Percentiles rank a stretch among this genome's conserved stretches.
phyloP scores from a whole-genome alignment of 208 protist species.

The Crithidia fasciculata region DNA sequence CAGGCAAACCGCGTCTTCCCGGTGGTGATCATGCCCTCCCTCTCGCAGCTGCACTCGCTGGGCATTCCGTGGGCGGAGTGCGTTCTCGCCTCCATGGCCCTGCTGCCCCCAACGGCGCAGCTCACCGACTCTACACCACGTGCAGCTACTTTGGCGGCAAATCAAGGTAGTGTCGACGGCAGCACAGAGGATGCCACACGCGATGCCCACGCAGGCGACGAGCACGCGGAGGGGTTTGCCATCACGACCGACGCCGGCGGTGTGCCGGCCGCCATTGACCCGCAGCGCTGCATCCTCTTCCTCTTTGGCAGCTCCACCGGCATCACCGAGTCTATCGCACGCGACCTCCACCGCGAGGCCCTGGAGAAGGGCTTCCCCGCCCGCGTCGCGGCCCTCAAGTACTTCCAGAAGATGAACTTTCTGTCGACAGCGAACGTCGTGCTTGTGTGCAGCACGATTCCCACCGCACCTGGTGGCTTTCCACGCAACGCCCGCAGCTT shows the following conservation, averaged over 20 bases:
- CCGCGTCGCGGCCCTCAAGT: constrained; percentile 51
- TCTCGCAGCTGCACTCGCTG: constrained; percentile 56
- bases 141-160: background rate
- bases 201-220: no score
- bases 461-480: constrained; percentile 47
- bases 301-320: constrained; percentile 62
- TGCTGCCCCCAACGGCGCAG: constrained; percentile 6
- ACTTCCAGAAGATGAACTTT: constrained; percentile 59
- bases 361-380: constrained; percentile 39
- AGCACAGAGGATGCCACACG: background rate
- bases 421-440: constrained; percentile 46
- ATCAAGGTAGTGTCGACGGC: background rate
- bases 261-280: background rate
- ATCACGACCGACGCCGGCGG: background rate
- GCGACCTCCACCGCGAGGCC: constrained; percentile 54
- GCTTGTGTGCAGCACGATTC: constrained; percentile 61
- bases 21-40: constrained; percentile 47
- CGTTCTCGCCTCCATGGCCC: constrained; percentile 42
- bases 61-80: constrained; percentile 55
- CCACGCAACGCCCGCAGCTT: constrained; percentile 63
- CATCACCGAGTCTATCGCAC: constrained; percentile 60
- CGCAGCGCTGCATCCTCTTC: constrained; percentile 45
- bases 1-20: constrained; percentile 66
- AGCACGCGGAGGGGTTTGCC: background rate
- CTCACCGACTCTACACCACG: background rate